phyloP scores from a whole-genome alignment of 2,329 filamentous ascomycete genomes.

The Ascochyta clinopodiicola region DNA sequence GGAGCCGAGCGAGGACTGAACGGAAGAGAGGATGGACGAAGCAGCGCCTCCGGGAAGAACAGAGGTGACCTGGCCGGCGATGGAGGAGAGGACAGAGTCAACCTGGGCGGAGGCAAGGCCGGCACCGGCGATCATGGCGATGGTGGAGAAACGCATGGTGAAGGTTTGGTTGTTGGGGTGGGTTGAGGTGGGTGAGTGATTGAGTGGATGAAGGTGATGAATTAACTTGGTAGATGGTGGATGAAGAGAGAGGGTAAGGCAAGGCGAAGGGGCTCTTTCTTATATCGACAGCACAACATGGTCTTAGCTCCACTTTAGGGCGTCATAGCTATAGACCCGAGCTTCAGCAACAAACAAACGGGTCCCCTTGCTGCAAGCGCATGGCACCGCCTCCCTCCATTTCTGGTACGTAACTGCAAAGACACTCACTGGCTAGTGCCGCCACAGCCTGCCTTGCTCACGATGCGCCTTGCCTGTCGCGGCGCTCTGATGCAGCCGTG shows the following conservation, averaged over 20 bases:
- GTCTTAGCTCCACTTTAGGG: constrained; percentile 17
- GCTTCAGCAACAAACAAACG: constrained; percentile 35
- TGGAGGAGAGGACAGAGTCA: constrained; percentile 33
- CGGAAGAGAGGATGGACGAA: constrained; percentile 6
- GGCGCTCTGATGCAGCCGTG: constrained; percentile 18
- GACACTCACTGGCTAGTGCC: constrained; percentile 28
- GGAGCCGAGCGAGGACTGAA: constrained; percentile 17
- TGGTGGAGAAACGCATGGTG: constrained; percentile 48
- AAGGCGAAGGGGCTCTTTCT: constrained; percentile 21
- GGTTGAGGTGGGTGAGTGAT: constrained; percentile 11
- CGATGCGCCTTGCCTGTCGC: constrained; percentile 20
- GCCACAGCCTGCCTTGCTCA: constrained; percentile 26
- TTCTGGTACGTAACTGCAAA: constrained; percentile 29
- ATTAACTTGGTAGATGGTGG: constrained; percentile 19
- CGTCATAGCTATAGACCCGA: constrained; percentile 23
- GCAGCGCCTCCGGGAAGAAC: constrained; percentile 18
- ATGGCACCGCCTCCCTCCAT: constrained; percentile 34
- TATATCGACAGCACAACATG: constrained; percentile 27
- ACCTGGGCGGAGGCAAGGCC: constrained; percentile 39
- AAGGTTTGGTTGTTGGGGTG: constrained; percentile 10
- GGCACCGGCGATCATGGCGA: constrained; percentile 40
- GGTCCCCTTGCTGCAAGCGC: constrained; percentile 20
- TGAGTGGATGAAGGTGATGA: constrained; percentile 16
- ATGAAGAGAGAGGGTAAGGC: constrained; percentile 13
- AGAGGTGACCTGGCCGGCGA: constrained; percentile 21